Base-by-base conservation (phyloP, 2,329 filamentous ascomycete species). In the Fusarium cicatricum region DNA sequence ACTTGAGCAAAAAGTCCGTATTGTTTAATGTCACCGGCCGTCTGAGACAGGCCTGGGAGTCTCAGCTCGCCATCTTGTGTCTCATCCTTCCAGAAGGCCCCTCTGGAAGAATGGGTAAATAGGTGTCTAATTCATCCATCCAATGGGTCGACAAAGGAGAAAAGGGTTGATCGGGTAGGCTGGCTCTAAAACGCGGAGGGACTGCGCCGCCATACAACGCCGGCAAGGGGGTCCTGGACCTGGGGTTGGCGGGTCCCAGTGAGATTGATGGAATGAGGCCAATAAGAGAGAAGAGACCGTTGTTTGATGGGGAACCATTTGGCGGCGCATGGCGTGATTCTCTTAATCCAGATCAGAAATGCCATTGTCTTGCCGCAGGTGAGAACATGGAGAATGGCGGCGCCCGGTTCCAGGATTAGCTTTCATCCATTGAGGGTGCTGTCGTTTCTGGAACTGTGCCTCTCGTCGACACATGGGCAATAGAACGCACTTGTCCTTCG, bases 81-180 rank as follows among this genome's bases (percentile, higher is more conserved):
- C 29, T 33, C 12, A 66, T 51, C 64, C 55, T 36, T 49, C 57
- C 26, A 59, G 37, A 59, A 60, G 64, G 58, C 36, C 52, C 52
- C 52, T 58, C 57, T 61, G 65, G 60, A 37, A 61, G 44, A 68
- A 47, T 52, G 61, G 69, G 66, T n/a, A 69, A 68, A 71, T 58
- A 36, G 39, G 32, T 12, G 42, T 34, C 23, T 17, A 28, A 61
- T 69, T 71, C 62, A 70, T 53, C 68, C 69, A 50, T 36, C 55
- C 49, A 59, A 60, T 62, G 26, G 42, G 32, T 58, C n/a, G 33
- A 33, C 39, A 55, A 61, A 62, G 26, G 39, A 52, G 58, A 40
- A 50, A 55, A 40, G 48, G 36, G 19, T 42, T 54, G 47, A 61
- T 64, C 48, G 49, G 43, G 19, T 46, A 40, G 41, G 31, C 53